Evolutionary conservation across 208 protist species (phyloP), one percentile per base, ranked within the genome.

Genomic region (Vickermania ingenoplastis): DNA sequence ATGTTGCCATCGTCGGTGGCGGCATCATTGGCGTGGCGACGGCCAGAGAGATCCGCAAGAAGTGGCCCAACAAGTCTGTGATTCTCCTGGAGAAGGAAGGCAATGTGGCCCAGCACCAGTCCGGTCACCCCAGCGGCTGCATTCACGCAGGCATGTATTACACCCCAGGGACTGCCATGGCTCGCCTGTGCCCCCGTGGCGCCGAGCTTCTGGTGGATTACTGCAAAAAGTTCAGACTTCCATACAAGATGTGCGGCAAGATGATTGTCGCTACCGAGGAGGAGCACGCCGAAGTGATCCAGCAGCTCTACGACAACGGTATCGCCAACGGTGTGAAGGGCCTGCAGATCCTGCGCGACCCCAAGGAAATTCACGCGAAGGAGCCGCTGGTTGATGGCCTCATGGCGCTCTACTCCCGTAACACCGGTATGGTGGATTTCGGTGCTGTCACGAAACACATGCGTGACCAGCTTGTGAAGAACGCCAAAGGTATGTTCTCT

Each of bases 111-210:
- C 73, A 77, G 72, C 89, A 97, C 71, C 93, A 97, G 69, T 91
- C 86, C 2, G 72, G 77, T 22, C 86, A 96, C 76, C 95, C 94
- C 74, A 92, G 80, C 71, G 87, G 87, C 58, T 92, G 93, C 61
- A 88, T 97, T 56, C 93, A 97, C 63, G 74, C 78, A n/a, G 93
- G 93, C 27, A 89, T 97, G 73, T 97, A 91, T 65, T 95, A 97
- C 71, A 72, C 71, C 31, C 80, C 81, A 7, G 80, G 83, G 59
- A 79, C 75, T 45, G 57, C 73, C 28, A 92, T 90, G 77, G 77
- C 89, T 14, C 72, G 73, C 4, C 69, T 96, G n/a, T 97, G 92
- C 71, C 79, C 85, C 1, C 71, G 83, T 29, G 92, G 92, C 50
- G 75, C 86, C 61, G 60, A 79, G 50, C 53, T 94, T 30, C 91